Conservation (phyloP, 23 red algal genomes). For the Gracilaria domingensis region DNA sequence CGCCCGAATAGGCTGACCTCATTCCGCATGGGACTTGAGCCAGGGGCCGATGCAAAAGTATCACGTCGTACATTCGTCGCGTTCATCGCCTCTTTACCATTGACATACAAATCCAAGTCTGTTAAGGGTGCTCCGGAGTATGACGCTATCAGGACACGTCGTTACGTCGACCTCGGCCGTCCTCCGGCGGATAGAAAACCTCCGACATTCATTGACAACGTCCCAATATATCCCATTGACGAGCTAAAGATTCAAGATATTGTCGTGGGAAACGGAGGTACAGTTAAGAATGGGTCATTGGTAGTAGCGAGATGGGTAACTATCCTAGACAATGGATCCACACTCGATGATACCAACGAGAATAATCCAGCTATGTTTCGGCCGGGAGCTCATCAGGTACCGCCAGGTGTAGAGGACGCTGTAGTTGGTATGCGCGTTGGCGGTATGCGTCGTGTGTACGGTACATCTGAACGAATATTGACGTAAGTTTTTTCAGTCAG, state of each 20-base stretch:
- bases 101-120: too few relatives aligned
- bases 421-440: conserved; percentile 65
- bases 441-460: conserved; percentile 39
- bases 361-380: conserved; percentile 50
- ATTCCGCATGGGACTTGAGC: background rate
- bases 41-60: background rate
- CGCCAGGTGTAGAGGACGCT: conserved; percentile 50
- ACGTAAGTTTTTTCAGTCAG: conserved; percentile 28
- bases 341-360: conserved; percentile 58
- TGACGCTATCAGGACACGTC: conserved; percentile 53
- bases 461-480: conserved; percentile 53
- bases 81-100: background rate
- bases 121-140: conserved; percentile 7
- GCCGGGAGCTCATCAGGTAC: conserved; percentile 63
- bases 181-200: conserved; percentile 35
- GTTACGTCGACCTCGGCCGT: conserved; percentile 55
- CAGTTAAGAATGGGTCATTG: conserved; percentile 35
- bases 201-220: conserved; percentile 27
- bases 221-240: conserved; percentile 42
- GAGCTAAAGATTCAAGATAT: conserved; percentile 26
- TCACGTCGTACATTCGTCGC: conserved; percentile 5
- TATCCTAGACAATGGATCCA: conserved; percentile 52
- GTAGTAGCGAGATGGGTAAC: conserved; percentile 58
- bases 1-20: background rate
- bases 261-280: conserved; percentile 23